Evolutionary conservation across 495 filamentous ascomycete genomes (phyloP), one percentile per base, ranked within the genome.

Genomic region (Hyaloscypha bicolor): DNA sequence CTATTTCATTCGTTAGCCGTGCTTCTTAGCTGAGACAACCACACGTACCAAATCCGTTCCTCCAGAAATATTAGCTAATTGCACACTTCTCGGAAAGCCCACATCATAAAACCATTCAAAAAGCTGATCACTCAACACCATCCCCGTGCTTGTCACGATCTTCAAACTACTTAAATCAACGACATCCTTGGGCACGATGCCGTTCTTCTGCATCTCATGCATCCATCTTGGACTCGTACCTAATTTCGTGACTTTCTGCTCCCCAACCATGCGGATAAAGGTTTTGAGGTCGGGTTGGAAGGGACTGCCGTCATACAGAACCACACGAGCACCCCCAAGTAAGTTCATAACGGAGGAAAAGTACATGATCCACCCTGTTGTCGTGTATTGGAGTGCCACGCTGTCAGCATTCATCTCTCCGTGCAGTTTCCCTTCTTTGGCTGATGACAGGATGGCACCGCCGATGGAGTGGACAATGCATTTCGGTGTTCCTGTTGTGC

Each of bases 21-120:
- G 9, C 14, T 19, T 25, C 19, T 59, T 3, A 25, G 29, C 32
- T n/a, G 25, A 57, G 25, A 9, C 11, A 51, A 14, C 6, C 11
- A 48, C 33, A 72, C 77, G 65, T 69, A 82, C 88, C 52, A 93
- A 81, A 80, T 94, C 91, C 29, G 91, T 93, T 63, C 91, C 90
- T 19, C 91, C 91, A 1, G 89, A 88, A 59, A 93, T 89, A 71
- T 94, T 94, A 60, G 75, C 82, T 4, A 93, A 80, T 8, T 90
- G 90, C 4, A 85, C 81, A 68, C 78, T 75, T 2, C 81, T 33
- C 0, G 90, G 90, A 76, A 94, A 94, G 14, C 82, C 91, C n/a
- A 75, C 73, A 75, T 93, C 90, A 76, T 93, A 93, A 81, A 93
- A 93, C 90, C 90, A 94, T 64, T 91, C 85, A 73, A 92, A 93